phyloP scores from a whole-genome alignment of 2,329 filamentous ascomycete species.

The Cryphonectria parasitica region DNA sequence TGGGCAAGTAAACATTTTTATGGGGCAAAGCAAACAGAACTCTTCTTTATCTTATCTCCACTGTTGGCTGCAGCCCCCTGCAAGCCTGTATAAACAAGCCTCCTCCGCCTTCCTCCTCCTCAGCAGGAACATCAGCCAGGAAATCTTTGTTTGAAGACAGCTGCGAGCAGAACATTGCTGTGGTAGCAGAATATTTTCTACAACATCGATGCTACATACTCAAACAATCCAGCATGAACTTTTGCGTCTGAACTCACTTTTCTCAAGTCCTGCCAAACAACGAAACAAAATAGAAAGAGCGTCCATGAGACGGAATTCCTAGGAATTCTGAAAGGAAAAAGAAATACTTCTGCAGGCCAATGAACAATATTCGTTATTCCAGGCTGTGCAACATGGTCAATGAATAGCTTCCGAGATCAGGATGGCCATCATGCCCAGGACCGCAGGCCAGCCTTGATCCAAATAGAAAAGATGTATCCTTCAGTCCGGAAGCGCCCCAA shows the following conservation, averaged over 20 bases:
- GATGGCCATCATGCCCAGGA: neutral
- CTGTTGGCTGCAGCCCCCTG: neutral
- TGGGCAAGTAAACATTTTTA: slow-evolving; percentile 4
- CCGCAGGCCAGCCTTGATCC: neutral
- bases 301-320: too few species aligned
- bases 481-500: neutral
- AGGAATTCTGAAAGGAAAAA: too few species aligned
- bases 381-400: neutral
- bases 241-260: neutral
- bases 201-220: too few species aligned
- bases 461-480: neutral
- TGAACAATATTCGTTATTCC: too few species aligned
- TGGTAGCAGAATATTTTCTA: neutral
- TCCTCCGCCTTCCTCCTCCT: neutral
- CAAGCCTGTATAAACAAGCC: neutral
- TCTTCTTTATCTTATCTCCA: slow-evolving; percentile 2
- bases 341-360: too few species aligned
- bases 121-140: neutral
- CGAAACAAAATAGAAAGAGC: neutral
- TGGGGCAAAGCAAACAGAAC: neutral
- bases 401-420: neutral
- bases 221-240: neutral
- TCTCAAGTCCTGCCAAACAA: neutral
- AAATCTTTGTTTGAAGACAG: too few species aligned
- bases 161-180: neutral